Conservation (phyloP, 2,329 filamentous ascomycete genomes). For the Tolypocladium tropicale region DNA sequence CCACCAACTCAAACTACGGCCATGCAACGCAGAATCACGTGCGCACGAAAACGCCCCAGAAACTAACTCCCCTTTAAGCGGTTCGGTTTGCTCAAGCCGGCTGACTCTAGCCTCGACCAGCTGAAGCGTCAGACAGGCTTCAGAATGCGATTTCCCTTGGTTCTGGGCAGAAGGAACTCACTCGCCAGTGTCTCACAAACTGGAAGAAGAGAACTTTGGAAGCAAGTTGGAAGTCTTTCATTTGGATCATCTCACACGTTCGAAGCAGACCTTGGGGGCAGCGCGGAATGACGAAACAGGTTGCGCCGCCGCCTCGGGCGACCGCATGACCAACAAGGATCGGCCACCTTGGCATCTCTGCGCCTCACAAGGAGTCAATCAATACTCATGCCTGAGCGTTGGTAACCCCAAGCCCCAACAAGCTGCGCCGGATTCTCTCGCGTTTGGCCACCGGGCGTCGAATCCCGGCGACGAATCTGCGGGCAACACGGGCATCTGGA, state of each 20-base stretch:
- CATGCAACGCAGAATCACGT: too few relatives aligned
- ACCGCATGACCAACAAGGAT: background rate
- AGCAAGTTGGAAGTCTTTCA: too few relatives aligned
- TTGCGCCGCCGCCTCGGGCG: background rate
- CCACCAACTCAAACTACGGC: too few relatives aligned
- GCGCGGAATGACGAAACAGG: background rate
- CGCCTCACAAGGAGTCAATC: too few relatives aligned
- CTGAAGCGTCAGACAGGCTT: too few relatives aligned
- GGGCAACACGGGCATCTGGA: background rate
- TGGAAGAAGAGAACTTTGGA: too few relatives aligned
- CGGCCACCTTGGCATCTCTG: background rate
- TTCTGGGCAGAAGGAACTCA: background rate
- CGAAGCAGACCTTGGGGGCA: background rate
- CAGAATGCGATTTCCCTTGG: too few relatives aligned
- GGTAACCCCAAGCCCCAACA: background rate
- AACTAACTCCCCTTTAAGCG: too few relatives aligned
- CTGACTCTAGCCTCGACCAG: too few relatives aligned
- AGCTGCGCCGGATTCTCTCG: background rate
- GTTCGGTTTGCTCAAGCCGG: too few relatives aligned
- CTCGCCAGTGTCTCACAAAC: background rate
- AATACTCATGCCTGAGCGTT: background rate
- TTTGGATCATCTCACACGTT: background rate
- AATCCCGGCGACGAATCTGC: background rate
- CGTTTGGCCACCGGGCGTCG: too few relatives aligned
- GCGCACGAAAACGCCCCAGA: too few relatives aligned